phyloP scores from a whole-genome alignment of 305 asterid genomes.

The Solanum chacoense region DNA sequence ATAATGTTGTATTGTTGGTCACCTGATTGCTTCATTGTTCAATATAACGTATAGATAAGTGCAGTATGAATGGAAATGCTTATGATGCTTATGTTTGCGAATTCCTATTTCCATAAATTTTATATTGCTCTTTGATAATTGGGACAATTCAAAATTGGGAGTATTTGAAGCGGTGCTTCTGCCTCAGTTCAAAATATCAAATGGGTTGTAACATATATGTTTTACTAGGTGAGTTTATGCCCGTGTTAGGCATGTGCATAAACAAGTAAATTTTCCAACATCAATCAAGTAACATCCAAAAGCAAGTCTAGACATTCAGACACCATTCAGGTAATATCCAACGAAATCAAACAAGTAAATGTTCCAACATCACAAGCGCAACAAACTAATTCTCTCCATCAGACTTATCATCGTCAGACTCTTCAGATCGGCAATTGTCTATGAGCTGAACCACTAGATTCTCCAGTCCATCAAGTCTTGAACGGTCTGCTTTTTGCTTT shows the following conservation, averaged over 20 bases:
- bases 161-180: neutral
- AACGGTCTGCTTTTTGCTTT: neutral
- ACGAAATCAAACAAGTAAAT: neutral
- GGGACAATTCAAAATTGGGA: neutral
- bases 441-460: neutral
- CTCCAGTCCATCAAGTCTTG: neutral
- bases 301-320: neutral
- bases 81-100: neutral
- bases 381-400: neutral
- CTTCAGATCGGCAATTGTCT: neutral
- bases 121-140: neutral
- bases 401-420: neutral
- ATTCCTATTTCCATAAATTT: neutral
- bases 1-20: neutral
- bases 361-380: neutral
- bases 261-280: neutral
- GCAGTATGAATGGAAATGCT: neutral
- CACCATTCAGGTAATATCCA: neutral
- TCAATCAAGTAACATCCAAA: neutral
- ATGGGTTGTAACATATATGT: neutral
- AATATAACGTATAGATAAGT: neutral
- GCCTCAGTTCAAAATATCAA: neutral
- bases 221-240: neutral
- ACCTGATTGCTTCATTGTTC: neutral
- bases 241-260: too few species aligned